Conservation (phyloP, 768 basidiomycete genomes). For the Lactarius pseudohatsudake region DNA sequence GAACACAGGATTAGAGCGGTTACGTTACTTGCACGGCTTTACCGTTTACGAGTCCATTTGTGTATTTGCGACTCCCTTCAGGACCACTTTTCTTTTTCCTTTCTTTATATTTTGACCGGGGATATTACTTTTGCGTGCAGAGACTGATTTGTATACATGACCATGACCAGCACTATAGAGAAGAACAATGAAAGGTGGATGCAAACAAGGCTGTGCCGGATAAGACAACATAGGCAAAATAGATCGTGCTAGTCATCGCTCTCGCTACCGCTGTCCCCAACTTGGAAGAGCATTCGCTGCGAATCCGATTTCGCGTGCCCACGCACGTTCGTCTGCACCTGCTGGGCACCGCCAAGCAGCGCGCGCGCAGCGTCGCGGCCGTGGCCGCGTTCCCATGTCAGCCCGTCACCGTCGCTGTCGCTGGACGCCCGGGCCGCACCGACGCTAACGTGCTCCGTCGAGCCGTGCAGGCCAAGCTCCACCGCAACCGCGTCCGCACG, state of each 20-base stretch:
- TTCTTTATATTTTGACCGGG: not conserved
- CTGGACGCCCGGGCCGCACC: constrained; percentile 38
- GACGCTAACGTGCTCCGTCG: constrained; percentile 46
- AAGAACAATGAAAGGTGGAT: not conserved
- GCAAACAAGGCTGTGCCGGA: not conserved
- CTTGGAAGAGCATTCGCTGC: constrained; percentile 22
- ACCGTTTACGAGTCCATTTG: not conserved
- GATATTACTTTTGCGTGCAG: constrained; percentile 9
- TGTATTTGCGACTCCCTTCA: constrained; percentile 1
- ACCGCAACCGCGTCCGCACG: constrained; percentile 64
- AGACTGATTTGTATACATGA: constrained; percentile 18
- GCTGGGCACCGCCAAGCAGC: constrained; percentile 36
- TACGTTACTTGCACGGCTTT: not conserved
- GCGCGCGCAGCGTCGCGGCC: constrained; percentile 52
- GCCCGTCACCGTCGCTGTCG: constrained; percentile 33
- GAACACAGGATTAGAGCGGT: constrained; percentile 15
- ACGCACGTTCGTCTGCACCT: constrained; percentile 16
- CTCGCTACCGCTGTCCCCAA: constrained; percentile 26
- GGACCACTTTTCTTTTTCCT: not conserved
- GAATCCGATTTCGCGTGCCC: constrained; percentile 15
- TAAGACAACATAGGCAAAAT: not conserved
- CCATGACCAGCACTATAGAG: constrained; percentile 7
- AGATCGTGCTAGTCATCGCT: constrained; percentile 14
- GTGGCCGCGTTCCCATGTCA: constrained; percentile 50
- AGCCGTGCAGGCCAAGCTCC: constrained; percentile 50